Conservation (phyloP, 352 stramenopile genomes). For the Phytophthora tubulina region DNA sequence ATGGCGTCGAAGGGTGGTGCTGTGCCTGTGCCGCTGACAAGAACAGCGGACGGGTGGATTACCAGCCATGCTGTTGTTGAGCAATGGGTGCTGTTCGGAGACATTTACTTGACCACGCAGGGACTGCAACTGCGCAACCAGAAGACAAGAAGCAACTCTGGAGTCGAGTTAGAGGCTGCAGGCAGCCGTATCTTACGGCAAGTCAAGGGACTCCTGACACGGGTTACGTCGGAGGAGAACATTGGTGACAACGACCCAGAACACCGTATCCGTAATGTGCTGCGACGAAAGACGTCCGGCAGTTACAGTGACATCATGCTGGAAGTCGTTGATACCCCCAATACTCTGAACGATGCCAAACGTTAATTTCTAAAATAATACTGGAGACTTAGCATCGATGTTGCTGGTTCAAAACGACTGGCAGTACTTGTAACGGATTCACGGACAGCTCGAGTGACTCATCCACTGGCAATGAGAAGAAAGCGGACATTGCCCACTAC, state of each 20-base stretch:
- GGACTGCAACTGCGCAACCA: slow-evolving; percentile 70
- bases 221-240: slow-evolving; percentile 48
- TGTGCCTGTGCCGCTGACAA: slow-evolving; percentile 79
- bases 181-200: slow-evolving; percentile 51
- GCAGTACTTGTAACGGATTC: slow-evolving; percentile 24
- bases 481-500: slow-evolving; percentile 31
- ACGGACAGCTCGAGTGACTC: slow-evolving; percentile 15
- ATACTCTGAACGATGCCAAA: slow-evolving; percentile 42
- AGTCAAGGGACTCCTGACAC: slow-evolving; percentile 57
- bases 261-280: slow-evolving; percentile 72
- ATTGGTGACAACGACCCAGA: slow-evolving; percentile 75
- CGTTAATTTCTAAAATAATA: slow-evolving; percentile 49
- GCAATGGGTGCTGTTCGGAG: slow-evolving; percentile 86
- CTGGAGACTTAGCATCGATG: slow-evolving; percentile 13
- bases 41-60: slow-evolving; percentile 83
- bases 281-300: slow-evolving; percentile 73
- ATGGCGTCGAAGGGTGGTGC: slow-evolving; percentile 84
- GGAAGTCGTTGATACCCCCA: slow-evolving; percentile 78
- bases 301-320: slow-evolving; percentile 86
- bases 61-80: slow-evolving; percentile 82
- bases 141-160: slow-evolving; percentile 64
- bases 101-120: slow-evolving; percentile 73
- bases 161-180: slow-evolving; percentile 52
- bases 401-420: slow-evolving; percentile 28
- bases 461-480: slow-evolving; percentile 24